A percentile compares a stretch with the other conserved stretches of the same genome.
phyloP scores from a whole-genome alignment of 2,329 filamentous ascomycete genomes.

The Epichloe gansuensis region DNA sequence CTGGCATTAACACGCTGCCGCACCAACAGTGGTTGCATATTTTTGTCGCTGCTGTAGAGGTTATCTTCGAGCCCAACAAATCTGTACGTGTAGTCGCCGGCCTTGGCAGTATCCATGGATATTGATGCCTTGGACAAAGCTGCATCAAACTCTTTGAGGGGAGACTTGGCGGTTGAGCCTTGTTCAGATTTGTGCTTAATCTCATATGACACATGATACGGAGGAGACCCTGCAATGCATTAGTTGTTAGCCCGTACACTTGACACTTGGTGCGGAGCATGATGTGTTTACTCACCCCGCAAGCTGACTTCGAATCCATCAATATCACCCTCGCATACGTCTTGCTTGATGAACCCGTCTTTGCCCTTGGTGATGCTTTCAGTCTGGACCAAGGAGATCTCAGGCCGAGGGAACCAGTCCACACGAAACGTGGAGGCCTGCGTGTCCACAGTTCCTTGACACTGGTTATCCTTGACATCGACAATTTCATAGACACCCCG shows the following conservation, averaged over 20 bases:
- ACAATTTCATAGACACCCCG: constrained; percentile 71
- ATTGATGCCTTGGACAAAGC: constrained; percentile 66
- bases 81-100: constrained; percentile 76
- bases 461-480: constrained; percentile 65
- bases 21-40: constrained; percentile 55
- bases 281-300: constrained; percentile 42
- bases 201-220: constrained; percentile 74
- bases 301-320: constrained; percentile 76
- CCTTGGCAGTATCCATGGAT: constrained; percentile 71
- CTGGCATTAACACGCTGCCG: constrained; percentile 76
- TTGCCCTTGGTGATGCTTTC: constrained; percentile 42
- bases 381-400: constrained; percentile 54
- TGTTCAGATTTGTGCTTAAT: constrained; percentile 59
- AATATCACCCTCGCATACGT: constrained; percentile 90
- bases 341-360: constrained; percentile 55
- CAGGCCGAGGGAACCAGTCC: constrained; percentile 73
- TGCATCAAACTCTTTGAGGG: constrained; percentile 60
- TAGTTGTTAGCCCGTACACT: constrained; percentile 17
- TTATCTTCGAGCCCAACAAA: constrained; percentile 75
- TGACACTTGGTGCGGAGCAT: background rate
- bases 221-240: constrained; percentile 50
- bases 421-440: constrained; percentile 66
- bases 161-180: constrained; percentile 53
- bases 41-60: constrained; percentile 66
- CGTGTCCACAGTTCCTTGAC: constrained; percentile 68